Evolutionary conservation across 352 stramenopile species (phyloP).

Genomic region (Blastocystis sp.): DNA sequence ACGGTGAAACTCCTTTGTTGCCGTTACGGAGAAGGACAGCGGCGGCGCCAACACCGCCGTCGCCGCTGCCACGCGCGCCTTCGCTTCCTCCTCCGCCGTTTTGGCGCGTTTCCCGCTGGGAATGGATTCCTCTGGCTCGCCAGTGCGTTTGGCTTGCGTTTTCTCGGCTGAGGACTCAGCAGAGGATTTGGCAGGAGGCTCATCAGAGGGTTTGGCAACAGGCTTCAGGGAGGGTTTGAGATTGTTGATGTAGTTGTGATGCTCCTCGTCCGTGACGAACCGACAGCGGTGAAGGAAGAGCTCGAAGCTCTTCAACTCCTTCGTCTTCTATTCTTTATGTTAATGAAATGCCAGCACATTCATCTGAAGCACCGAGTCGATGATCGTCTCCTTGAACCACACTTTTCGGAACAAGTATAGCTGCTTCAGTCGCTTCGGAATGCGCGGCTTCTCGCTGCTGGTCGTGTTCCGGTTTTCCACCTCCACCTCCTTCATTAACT

Average conservation of each 20-base stretch:
- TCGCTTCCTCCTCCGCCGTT: neutral
- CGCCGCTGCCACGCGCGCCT: neutral
- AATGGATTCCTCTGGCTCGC: no score
- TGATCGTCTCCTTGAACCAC: constrained; percentile 18
- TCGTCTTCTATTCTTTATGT: constrained; percentile 25
- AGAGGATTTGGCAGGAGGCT: no score
- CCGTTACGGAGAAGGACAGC: neutral
- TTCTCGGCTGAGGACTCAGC: no score
- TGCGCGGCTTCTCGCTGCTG: constrained; percentile 32
- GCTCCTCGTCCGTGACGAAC: constrained; percentile 46
- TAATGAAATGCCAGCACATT: neutral
- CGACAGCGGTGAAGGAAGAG: constrained; percentile 41
- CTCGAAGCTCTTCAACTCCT: constrained; percentile 53
- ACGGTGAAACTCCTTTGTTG: neutral
- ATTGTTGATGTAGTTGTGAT: constrained; percentile 47
- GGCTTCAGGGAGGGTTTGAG: neutral
- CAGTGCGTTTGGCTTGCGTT: no score
- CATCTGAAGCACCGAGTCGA: constrained; percentile 34
- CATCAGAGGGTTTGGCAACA: neutral
- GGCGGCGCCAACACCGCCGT: neutral
- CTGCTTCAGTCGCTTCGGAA: constrained; percentile 53
- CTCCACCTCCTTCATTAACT: constrained; percentile 41
- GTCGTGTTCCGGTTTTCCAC: constrained; percentile 41
- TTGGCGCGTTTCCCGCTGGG: neutral
- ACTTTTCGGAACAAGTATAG: neutral